Evolutionary conservation across 345 rosid species (phyloP), one percentile per base, ranked within the genome.

Genomic region (Populus simonii): DNA sequence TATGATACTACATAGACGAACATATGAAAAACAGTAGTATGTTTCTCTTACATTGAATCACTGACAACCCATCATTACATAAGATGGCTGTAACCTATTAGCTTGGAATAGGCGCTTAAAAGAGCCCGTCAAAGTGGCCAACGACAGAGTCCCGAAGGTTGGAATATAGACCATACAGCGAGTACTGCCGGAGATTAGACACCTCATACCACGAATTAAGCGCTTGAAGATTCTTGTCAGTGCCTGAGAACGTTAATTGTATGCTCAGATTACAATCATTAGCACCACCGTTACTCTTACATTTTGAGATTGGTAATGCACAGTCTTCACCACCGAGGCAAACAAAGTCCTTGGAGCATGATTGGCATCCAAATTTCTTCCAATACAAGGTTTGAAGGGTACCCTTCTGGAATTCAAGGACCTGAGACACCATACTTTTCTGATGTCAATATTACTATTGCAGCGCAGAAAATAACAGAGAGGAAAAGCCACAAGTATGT

Each of bases 131-230:
- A 43, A 43, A 47, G 41, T 63, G 81, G 72, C 23, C 66, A 53
- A 65, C 62, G 22, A 84, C 7, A 22, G 89, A 77, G 72, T 89
- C 76, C 1, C 70, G 84, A 23, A 82, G 78, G 65, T 77, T 81
- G 1, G 93, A 80, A 55, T 84, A 93, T 17, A 95, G 87, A 45
- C 82, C 86, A 63, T 78, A 85, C 57, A 96, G 90, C 1, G 98
- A 96, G 83, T 84, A 78, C 68, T 81, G 90, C 76, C 92, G 78
- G 66, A 96, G 91, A 13, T 91, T 90, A 65, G 78, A 85, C 4
- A 96, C 90, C 84, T 96, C 98, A 18, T 93, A 96, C 99, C 98
- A 96, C 6, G 96, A 86, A 84, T 93, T 92, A 39, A 96, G 84
- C 5, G 88, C 85, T 74, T 88, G 89, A 0, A 90, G 82, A 85